Evolutionary conservation across 352 stramenopile species (phyloP).

Genomic region (Pythium apleroticum): DNA sequence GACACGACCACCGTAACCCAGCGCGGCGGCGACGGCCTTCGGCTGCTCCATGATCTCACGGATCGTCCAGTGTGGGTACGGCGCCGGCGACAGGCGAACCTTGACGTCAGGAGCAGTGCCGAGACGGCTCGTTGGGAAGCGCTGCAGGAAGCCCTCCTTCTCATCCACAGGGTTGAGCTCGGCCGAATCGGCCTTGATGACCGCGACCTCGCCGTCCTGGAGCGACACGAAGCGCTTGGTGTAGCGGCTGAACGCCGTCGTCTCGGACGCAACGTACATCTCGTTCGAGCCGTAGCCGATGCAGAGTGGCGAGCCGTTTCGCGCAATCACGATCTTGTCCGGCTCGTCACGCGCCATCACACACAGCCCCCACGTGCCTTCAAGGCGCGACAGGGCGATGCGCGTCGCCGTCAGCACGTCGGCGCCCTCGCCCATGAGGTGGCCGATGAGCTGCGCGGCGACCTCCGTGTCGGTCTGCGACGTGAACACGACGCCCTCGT

Average conservation of each 20-base stretch:
- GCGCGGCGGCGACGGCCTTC: constrained; percentile 92
- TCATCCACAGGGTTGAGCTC: constrained; percentile 90
- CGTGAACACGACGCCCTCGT: constrained; percentile 91
- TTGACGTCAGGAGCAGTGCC: constrained; percentile 93
- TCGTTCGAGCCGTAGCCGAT: constrained; percentile 91
- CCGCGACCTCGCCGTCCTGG: constrained; percentile 95
- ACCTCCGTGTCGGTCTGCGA: constrained; percentile 99
- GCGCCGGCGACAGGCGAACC: constrained; percentile 91
- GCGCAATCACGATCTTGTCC: constrained; percentile 96
- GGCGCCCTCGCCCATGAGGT: constrained; percentile 82
- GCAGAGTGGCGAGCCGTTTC: constrained; percentile 95
- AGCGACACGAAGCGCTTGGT: constrained; percentile 98
- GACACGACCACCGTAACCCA: constrained; percentile 94
- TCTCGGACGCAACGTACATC: constrained; percentile 97
- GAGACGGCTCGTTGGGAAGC: constrained; percentile 86
- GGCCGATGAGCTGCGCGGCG: constrained; percentile 96
- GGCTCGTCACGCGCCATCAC: constrained; percentile 92
- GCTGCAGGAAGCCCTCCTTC: constrained; percentile 76
- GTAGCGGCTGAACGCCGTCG: constrained; percentile 92
- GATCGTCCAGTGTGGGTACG: constrained; percentile 97
- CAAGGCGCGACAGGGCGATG: constrained; percentile 87
- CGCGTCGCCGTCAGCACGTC: constrained; percentile 90
- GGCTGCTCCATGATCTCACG: constrained; percentile 96
- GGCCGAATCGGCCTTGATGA: constrained; percentile 92
- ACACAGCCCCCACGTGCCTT: constrained; percentile 96